Evolutionary conservation across 1,284 basidiomycete genomes (phyloP).

Genomic region (Waitea zeae): DNA sequence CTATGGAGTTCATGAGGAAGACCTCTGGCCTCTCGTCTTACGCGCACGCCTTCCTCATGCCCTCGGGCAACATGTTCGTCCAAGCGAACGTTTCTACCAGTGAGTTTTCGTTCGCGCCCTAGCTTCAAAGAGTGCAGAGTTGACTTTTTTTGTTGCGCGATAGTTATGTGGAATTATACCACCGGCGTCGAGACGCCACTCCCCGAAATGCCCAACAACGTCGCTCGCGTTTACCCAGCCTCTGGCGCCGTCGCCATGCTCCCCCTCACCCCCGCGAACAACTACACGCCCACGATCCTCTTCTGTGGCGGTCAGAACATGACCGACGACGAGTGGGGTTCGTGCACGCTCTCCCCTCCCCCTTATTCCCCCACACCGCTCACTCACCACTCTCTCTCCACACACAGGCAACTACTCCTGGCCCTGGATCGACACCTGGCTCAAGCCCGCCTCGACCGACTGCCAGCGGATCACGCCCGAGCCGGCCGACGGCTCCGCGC

Average conservation of each 20-base stretch:
- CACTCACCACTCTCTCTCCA: too few relatives aligned
- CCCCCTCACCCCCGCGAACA: slow-evolving; percentile 78
- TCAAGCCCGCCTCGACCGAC: slow-evolving; percentile 41
- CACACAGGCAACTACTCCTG: slow-evolving; percentile 53
- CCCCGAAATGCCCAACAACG: slow-evolving; percentile 43
- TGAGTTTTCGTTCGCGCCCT: slow-evolving; percentile 19
- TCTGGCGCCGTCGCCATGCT: slow-evolving; percentile 84
- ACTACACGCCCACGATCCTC: slow-evolving; percentile 70
- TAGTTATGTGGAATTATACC: slow-evolving; percentile 43
- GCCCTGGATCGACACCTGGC: slow-evolving; percentile 49
- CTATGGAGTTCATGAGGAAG: slow-evolving; percentile 63
- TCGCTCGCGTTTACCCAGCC: slow-evolving; percentile 82
- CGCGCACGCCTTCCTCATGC: slow-evolving; percentile 71
- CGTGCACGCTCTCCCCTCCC: slow-evolving; percentile 47
- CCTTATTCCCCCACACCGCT: slow-evolving; percentile 48
- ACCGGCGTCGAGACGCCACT: slow-evolving; percentile 43
- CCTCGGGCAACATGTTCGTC: slow-evolving; percentile 70
- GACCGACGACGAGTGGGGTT: slow-evolving; percentile 51
- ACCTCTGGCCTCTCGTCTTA: slow-evolving; percentile 87
- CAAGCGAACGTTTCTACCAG: slow-evolving; percentile 74
- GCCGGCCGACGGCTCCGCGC: slow-evolving; percentile 38
- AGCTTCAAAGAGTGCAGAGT: background rate
- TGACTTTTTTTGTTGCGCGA: slow-evolving; percentile 2
- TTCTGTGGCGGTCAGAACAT: slow-evolving; percentile 83
- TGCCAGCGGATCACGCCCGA: slow-evolving; percentile 71